A percentile compares a stretch with the other conserved stretches of the same genome.
Conservation (phyloP, 164 flowering plant species). For the Akebia trifoliata region DNA sequence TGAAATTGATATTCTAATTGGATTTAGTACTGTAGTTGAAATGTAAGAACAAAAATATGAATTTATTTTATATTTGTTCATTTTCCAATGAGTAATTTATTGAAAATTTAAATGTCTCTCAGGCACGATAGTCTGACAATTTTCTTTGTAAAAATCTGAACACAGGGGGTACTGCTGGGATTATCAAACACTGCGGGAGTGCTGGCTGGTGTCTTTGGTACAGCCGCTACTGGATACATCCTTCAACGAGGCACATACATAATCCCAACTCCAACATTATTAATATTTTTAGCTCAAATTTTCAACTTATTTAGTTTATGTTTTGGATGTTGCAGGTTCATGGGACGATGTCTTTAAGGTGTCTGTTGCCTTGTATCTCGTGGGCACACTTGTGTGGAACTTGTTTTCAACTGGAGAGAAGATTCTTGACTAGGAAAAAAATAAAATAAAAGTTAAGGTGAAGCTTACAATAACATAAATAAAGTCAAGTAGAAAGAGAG, state of each 20-base stretch:
- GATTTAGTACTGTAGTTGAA: no score
- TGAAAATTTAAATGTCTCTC: neutral
- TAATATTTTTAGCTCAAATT: neutral
- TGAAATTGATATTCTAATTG: no score
- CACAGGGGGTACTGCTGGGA: conserved; percentile 86
- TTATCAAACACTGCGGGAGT: conserved; percentile 97
- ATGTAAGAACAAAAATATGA: no score
- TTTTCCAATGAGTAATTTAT: neutral
- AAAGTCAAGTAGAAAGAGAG: neutral
- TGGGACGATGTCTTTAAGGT: conserved; percentile 99
- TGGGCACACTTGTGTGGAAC: conserved; percentile 96
- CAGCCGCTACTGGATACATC: conserved; percentile 95
- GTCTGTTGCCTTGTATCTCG: conserved; percentile 70
- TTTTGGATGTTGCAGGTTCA: conserved; percentile 50
- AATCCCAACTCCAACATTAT: neutral
- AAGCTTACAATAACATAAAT: neutral
- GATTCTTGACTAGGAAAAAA: conserved; percentile 59
- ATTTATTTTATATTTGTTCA: no score
- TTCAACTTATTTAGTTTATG: neutral
- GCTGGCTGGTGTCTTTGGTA: conserved; percentile 95
- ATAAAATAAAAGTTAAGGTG: neutral
- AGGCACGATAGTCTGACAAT: neutral
- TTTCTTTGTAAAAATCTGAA: neutral
- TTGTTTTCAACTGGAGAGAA: conserved; percentile 91
- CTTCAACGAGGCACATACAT: conserved; percentile 65